Base-by-base conservation (phyloP, 2,329 filamentous ascomycete species). In the Cladosporium cucumerinum region DNA sequence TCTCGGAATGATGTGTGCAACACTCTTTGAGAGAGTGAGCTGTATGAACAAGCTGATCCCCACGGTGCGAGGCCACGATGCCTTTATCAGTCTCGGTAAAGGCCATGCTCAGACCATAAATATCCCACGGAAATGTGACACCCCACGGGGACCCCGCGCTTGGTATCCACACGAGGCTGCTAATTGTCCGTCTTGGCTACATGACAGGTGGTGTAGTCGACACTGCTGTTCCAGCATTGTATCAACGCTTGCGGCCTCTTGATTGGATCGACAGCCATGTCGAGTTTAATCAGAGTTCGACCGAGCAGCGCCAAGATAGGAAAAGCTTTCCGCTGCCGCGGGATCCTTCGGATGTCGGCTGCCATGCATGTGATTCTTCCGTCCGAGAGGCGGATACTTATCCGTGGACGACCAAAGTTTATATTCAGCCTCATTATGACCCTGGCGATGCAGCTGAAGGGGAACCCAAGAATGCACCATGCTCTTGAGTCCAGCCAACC, bases 121-220 rank as follows among this genome's bases (percentile, higher is more conserved):
- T 26, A 21, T 32, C 32, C 54, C 32, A 26, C 16, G 48, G 14
- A 18, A 18, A 28, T 28, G n/a, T 28, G 8, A 21, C 48, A 16
- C 54, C 54, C 54, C 54, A 60, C 39, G 57, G 57, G 57, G 57
- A 60, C 57, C 57, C 57, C 57, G 57, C 57, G 57, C 39, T 12
- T 58, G 57, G 21, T 46, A 23, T 60, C 57, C 57, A 60, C 39
- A 48, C 16, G 26, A 21, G 57, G 39, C 34, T 26, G 25, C 7
- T 48, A 48, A 34, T 60, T 60, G 57, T 60, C 57, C 57, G 57
- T 60, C 57, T 60, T 60, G 57, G 57, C 57, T 60, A 48, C 36
- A 48, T 48, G 57, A 23, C 21, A 26, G 32, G 18, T 60, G 26
- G 57, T 28, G 39, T 30, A 28, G 23, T 46, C 23, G 39, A 39